These are phyloP conservation scores for Diaporthe amygdali DNA, from an alignment of 2,329 filamentous ascomycete genomes.

Conservation along the genomic window DNA sequence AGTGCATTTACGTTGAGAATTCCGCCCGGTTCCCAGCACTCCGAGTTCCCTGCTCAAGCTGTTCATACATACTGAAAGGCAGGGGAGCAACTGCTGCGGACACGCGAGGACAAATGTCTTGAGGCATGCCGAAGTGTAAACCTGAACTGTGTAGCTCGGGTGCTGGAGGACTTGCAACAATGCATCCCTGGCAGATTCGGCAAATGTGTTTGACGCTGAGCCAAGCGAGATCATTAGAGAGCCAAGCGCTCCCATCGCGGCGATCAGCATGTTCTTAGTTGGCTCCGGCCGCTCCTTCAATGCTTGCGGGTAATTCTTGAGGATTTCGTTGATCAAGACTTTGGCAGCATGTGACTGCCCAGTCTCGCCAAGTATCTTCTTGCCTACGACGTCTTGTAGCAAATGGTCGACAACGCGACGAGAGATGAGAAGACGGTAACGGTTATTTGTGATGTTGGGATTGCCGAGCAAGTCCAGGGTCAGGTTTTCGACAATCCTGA, in stretches of 20 bases:
- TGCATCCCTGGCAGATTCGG: slow-evolving; percentile 84
- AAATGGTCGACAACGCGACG: slow-evolving; percentile 84
- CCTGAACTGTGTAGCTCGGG: slow-evolving; percentile 94
- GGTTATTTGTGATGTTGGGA: slow-evolving; percentile 77
- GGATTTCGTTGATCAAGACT: slow-evolving; percentile 80
- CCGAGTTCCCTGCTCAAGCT: slow-evolving; percentile 87
- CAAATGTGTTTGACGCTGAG: slow-evolving; percentile 78
- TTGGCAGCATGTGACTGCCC: slow-evolving; percentile 85
- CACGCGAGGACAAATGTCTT: slow-evolving; percentile 88
- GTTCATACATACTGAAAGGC: slow-evolving; percentile 95
- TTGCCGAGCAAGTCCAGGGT: slow-evolving; percentile 81
- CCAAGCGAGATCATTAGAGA: slow-evolving; percentile 81
- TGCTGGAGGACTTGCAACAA: slow-evolving; percentile 91
- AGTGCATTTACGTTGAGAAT: slow-evolving; percentile 82
- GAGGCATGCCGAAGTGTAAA: slow-evolving; percentile 85
- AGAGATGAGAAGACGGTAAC: slow-evolving; percentile 85
- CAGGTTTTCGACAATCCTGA: slow-evolving; percentile 80
- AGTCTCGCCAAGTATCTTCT: slow-evolving; percentile 83
- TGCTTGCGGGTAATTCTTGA: slow-evolving; percentile 94
- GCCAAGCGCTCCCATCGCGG: slow-evolving; percentile 78
- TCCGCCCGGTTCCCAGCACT: slow-evolving; percentile 74
- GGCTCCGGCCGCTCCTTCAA: slow-evolving; percentile 88
- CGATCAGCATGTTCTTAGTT: slow-evolving; percentile 82
- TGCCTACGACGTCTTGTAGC: slow-evolving; percentile 82
- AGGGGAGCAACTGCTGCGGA: slow-evolving; percentile 88